These are phyloP conservation scores for Funneliformis geosporum DNA, from an alignment of 192 early-diverging fungal genomes.

Conservation along the genomic window DNA sequence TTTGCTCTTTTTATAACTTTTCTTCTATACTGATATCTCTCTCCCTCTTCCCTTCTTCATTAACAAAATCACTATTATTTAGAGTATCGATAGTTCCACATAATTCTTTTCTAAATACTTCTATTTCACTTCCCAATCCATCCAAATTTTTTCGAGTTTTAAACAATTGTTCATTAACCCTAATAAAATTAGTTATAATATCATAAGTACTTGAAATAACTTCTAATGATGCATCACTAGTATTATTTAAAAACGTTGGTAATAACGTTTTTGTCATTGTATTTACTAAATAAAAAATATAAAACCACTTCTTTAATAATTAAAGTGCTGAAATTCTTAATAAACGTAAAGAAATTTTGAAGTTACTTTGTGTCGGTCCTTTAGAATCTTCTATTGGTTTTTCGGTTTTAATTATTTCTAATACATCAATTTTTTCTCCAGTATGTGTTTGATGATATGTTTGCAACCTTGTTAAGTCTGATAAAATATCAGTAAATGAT, in stretches of 20 bases:
- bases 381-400: neutral
- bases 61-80: neutral
- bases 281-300: neutral
- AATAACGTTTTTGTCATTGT: neutral
- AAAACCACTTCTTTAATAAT: too few relatives aligned
- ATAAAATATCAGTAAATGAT: slow-evolving; percentile 6
- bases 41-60: neutral
- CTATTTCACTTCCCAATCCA: slow-evolving; percentile 6
- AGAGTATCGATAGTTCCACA: neutral
- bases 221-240: neutral
- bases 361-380: neutral
- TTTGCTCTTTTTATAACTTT: neutral
- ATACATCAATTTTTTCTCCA: slow-evolving; percentile 8
- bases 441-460: slow-evolving; percentile 1
- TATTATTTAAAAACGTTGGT: neutral
- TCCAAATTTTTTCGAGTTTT: neutral
- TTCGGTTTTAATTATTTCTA: slow-evolving; percentile 12
- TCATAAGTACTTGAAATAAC: neutral
- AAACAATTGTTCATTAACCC: neutral
- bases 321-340: neutral
- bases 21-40: neutral
- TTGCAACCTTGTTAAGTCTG: slow-evolving; percentile 13
- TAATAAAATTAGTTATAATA: slow-evolving; percentile 9
- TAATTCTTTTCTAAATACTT: slow-evolving; percentile 10
- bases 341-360: too few relatives aligned